Conservation (phyloP, 371 early-diverging fungal species). For the Haplosporangium sp. region DNA sequence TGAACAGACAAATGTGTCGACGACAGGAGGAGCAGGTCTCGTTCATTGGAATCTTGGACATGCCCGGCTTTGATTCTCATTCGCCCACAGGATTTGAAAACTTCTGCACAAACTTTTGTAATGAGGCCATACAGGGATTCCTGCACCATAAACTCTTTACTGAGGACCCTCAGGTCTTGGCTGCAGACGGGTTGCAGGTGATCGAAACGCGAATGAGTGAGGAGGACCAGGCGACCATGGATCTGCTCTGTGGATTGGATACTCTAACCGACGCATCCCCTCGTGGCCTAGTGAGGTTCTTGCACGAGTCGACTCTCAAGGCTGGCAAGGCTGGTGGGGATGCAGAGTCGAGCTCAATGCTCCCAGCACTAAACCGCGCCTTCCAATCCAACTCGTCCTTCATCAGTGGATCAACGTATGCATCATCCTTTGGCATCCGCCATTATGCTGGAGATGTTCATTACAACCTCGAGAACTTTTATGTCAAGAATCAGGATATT, state of each 20-base stretch:
- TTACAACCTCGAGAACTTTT: constrained; percentile 80
- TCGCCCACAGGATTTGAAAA: constrained; percentile 76
- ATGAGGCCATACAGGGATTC: constrained; percentile 84
- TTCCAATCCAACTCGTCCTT: constrained; percentile 64
- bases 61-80: constrained; percentile 74
- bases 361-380: constrained; percentile 61
- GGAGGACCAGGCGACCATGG: constrained; percentile 35
- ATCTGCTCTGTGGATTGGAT: constrained; percentile 71
- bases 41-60: constrained; percentile 80
- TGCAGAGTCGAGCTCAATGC: constrained; percentile 50
- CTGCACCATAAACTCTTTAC: constrained; percentile 76
- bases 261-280: constrained; percentile 71
- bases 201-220: constrained; percentile 58
- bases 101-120: constrained; percentile 83
- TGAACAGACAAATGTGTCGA: constrained; percentile 82
- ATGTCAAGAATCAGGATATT: constrained; percentile 77
- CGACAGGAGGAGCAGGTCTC: constrained; percentile 75
- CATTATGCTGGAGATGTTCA: constrained; percentile 82
- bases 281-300: constrained; percentile 46
- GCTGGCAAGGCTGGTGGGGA: constrained; percentile 48
- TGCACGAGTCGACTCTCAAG: constrained; percentile 49
- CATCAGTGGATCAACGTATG: constrained; percentile 59
- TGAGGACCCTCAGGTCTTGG: constrained; percentile 59
- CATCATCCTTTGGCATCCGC: constrained; percentile 75
- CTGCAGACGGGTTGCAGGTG: constrained; percentile 65